Percentiles rank a stretch among this genome's conserved stretches.
Conservation (phyloP, 1,139 yeast species). For the Taphrina flavorubra region DNA sequence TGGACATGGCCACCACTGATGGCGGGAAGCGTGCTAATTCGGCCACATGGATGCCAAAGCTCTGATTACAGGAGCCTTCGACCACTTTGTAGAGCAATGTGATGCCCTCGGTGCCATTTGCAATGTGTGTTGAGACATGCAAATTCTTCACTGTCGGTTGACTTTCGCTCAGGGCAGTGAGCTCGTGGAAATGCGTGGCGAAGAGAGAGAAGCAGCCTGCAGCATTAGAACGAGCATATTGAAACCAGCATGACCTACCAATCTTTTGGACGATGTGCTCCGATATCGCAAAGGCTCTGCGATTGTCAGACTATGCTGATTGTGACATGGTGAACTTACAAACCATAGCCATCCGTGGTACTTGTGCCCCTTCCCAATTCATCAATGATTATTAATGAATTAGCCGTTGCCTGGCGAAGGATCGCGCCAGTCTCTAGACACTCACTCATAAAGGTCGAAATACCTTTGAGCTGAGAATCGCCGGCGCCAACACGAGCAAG, state of each 20-base stretch:
- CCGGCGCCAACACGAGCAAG: constrained; percentile 98
- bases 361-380: constrained; percentile 97
- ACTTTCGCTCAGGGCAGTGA: constrained; percentile 74
- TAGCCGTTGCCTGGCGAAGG: constrained; percentile 79
- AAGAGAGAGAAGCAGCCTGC: constrained; percentile 74
- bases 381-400: constrained; percentile 87
- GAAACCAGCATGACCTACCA: constrained; percentile 44
- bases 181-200: constrained; percentile 97
- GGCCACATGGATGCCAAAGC: constrained; percentile 97
- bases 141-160: constrained; percentile 71
- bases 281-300: constrained; percentile 87
- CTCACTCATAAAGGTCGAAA: constrained; percentile 96
- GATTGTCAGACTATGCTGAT: background rate
- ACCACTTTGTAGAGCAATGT: constrained; percentile 89
- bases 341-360: constrained; percentile 96
- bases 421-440: constrained; percentile 96
- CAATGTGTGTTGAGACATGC: constrained; percentile 91
- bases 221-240: background rate
- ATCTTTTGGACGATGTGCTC: constrained; percentile 76
- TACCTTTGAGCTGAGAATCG: constrained; percentile 94
- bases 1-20: constrained; percentile 91
- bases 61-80: constrained; percentile 89
- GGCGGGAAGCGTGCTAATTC: constrained; percentile 90
- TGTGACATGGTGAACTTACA: constrained; percentile 48
- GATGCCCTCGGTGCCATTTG: constrained; percentile 55